phyloP scores from a whole-genome alignment of 164 flowering plant genomes.

The Magnolia officinalis region DNA sequence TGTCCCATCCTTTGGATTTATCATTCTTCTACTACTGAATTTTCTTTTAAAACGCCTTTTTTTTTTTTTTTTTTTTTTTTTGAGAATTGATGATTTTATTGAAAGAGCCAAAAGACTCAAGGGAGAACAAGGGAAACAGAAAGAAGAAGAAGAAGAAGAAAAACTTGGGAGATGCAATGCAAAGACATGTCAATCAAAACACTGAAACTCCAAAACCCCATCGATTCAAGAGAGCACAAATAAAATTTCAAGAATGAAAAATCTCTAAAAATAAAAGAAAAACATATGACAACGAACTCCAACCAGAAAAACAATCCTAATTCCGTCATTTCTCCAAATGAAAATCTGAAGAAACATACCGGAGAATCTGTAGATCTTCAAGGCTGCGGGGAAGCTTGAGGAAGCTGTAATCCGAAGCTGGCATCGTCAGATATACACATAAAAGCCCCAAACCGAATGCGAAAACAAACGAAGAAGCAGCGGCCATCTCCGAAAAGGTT shows the following conservation, averaged over 20 bases:
- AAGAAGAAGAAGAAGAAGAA: too few relatives aligned
- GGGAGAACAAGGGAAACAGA: too few relatives aligned
- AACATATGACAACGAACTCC: background rate
- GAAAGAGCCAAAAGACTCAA: too few relatives aligned
- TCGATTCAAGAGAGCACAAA: background rate
- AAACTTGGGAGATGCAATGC: too few relatives aligned
- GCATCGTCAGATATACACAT: constrained; percentile 79
- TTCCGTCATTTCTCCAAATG: too few relatives aligned
- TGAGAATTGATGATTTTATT: too few relatives aligned
- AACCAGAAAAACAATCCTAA: background rate
- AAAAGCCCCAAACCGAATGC: constrained; percentile 56
- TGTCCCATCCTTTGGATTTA: too few relatives aligned
- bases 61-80: too few relatives aligned
- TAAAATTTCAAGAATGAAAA: background rate
- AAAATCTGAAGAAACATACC: constrained; percentile 30
- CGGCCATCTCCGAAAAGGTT: constrained; percentile 53
- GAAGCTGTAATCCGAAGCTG: constrained; percentile 89
- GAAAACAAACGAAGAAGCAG: constrained; percentile 53
- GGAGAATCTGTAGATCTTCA: constrained; percentile 78
- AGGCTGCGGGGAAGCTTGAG: constrained; percentile 83
- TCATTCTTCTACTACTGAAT: too few relatives aligned
- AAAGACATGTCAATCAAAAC: too few relatives aligned
- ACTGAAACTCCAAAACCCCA: too few relatives aligned
- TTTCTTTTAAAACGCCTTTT: too few relatives aligned
- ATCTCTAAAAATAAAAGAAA: background rate